phyloP scores from a whole-genome alignment of 2,329 filamentous ascomycete genomes.

The Ophiognomonia clavigignenti-juglandacearum region DNA sequence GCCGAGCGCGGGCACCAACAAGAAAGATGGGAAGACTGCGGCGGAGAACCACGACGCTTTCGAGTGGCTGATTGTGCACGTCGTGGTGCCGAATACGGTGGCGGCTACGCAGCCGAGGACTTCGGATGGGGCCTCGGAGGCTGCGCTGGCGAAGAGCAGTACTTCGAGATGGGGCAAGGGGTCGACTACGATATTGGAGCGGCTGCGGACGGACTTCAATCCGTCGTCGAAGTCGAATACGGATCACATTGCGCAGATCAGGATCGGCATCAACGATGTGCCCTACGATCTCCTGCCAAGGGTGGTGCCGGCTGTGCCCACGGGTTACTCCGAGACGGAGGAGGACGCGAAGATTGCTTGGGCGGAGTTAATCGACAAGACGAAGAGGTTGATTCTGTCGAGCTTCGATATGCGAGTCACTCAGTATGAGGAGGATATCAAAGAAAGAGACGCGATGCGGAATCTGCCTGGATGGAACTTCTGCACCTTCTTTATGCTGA shows the following conservation, averaged over 20 bases:
- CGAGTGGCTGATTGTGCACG: conserved; percentile 92
- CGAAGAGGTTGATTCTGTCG: conserved; percentile 80
- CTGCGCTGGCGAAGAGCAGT: conserved; percentile 41
- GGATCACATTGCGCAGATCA: conserved; percentile 81
- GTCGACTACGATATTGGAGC: conserved; percentile 81
- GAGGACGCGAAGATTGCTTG: conserved; percentile 79
- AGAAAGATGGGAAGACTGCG: conserved; percentile 50
- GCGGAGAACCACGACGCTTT: conserved; percentile 95
- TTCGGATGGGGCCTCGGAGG: conserved; percentile 48
- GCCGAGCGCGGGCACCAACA: conserved; percentile 40
- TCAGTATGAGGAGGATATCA: conserved; percentile 96
- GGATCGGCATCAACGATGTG: conserved; percentile 67
- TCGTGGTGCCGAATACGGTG: conserved; percentile 80
- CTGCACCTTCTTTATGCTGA: conserved; percentile 97
- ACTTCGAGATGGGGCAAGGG: conserved; percentile 73
- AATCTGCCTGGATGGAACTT: conserved; percentile 96
- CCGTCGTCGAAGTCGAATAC: conserved; percentile 62
- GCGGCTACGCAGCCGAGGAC: conserved; percentile 73
- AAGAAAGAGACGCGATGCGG: conserved; percentile 85
- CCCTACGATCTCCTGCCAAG: conserved; percentile 60
- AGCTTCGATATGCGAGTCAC: conserved; percentile 88
- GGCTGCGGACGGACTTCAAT: conserved; percentile 87
- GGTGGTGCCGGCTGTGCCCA: conserved; percentile 58
- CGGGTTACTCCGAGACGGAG: conserved; percentile 63
- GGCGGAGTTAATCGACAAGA: conserved; percentile 76